phyloP scores from a whole-genome alignment of 805 yeast genomes.

The Candida pseudofarinosa region DNA sequence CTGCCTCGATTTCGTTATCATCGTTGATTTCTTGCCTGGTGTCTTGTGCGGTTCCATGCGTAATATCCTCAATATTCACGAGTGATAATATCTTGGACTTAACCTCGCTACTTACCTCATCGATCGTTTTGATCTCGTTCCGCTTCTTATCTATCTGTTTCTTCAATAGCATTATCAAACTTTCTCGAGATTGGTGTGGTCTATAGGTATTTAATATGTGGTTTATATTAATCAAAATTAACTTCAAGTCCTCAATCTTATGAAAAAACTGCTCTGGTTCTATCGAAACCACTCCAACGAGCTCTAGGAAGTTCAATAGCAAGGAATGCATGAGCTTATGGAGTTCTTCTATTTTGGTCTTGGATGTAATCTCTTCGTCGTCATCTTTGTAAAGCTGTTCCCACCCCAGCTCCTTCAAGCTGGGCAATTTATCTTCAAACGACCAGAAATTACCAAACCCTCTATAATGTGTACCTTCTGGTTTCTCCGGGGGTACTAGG shows the following conservation, averaged over 20 bases:
- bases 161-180: conserved; percentile 68
- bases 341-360: conserved; percentile 63
- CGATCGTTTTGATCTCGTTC: conserved; percentile 46
- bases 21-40: not conserved
- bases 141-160: conserved; percentile 66
- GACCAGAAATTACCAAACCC: conserved; percentile 93
- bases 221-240: conserved; percentile 82
- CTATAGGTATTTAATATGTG: conserved; percentile 89
- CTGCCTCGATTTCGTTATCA: conserved; percentile 2
- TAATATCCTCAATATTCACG: not conserved
- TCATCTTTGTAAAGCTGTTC: conserved; percentile 58
- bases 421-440: conserved; percentile 69
- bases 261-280: conserved; percentile 59
- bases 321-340: conserved; percentile 77
- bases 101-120: conserved; percentile 35
- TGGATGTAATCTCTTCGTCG: conserved; percentile 31
- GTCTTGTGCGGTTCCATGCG: not conserved
- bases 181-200: conserved; percentile 92
- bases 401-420: conserved; percentile 72
- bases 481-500: conserved; percentile 61
- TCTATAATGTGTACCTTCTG: conserved; percentile 63
- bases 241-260: conserved; percentile 75
- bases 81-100: conserved; percentile 27
- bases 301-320: conserved; percentile 73
- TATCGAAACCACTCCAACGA: conserved; percentile 70